Percentiles rank a stretch among this genome's conserved stretches.
phyloP scores from a whole-genome alignment of 108 stramenopile genomes.

The Craspedostauros australis region DNA sequence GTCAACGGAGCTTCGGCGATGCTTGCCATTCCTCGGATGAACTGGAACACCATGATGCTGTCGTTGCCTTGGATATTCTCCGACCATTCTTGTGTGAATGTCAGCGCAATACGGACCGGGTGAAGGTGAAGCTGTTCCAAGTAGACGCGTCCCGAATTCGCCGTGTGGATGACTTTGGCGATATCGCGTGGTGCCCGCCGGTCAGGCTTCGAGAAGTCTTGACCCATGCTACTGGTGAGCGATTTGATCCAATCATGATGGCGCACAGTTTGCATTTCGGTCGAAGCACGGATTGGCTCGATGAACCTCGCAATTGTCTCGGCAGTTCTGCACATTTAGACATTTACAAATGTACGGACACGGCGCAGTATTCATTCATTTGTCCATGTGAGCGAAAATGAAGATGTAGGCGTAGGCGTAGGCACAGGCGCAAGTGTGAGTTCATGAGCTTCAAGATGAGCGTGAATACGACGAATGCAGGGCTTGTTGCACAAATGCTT shows the following conservation, averaged over 20 bases:
- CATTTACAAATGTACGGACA: constrained; percentile 17
- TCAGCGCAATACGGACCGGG: constrained; percentile 65
- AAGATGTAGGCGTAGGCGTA: constrained; percentile 44
- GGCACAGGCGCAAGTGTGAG: too few species aligned
- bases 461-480: too few species aligned
- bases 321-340: constrained; percentile 36
- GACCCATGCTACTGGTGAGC: constrained; percentile 47
- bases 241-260: constrained; percentile 18
- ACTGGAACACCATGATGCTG: constrained; percentile 60
- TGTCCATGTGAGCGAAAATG: constrained; percentile 34
- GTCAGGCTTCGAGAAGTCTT: constrained; percentile 32
- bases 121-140: constrained; percentile 69
- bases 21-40: constrained; percentile 72
- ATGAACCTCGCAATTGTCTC: constrained; percentile 63
- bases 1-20: constrained; percentile 72
- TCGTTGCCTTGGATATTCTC: constrained; percentile 48
- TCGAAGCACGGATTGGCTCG: constrained; percentile 34
- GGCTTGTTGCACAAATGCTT: too few species aligned
- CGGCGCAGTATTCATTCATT: constrained; percentile 33
- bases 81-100: constrained; percentile 75
- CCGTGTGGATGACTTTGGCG: constrained; percentile 43
- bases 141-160: constrained; percentile 67
- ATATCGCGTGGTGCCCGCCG: constrained; percentile 45
- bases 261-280: constrained; percentile 35
- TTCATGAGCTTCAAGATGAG: too few species aligned